Percentiles rank a stretch among this genome's conserved stretches.
Evolutionary conservation across 768 basidiomycete genomes (phyloP).

Genomic region (Rossbeevera mucosa): DNA sequence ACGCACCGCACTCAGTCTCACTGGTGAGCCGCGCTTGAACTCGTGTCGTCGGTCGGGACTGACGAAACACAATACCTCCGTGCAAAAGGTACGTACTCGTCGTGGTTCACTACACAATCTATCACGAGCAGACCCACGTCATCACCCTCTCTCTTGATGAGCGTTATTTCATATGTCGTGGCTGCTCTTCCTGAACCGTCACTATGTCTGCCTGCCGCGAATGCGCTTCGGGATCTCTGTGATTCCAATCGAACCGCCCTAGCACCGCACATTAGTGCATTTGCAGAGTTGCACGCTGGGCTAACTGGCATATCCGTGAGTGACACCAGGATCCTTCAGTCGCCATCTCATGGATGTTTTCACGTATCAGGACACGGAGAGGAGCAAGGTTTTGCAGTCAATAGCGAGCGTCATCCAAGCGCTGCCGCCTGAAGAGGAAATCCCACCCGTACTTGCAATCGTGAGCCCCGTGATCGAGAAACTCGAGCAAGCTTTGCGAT

Average conservation of each 20-base stretch:
- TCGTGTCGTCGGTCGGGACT: background rate
- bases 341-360: background rate
- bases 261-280: constrained; percentile 78
- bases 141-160: constrained; percentile 51
- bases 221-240: constrained; percentile 79
- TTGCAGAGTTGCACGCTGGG: constrained; percentile 78
- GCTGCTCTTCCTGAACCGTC: constrained; percentile 61
- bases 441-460: constrained; percentile 76
- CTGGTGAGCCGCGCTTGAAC: constrained; percentile 50
- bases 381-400: constrained; percentile 85
- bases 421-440: constrained; percentile 70
- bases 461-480: constrained; percentile 70
- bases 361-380: constrained; percentile 69
- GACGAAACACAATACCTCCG: background rate
- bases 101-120: constrained; percentile 67
- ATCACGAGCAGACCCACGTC: constrained; percentile 24
- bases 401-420: constrained; percentile 94
- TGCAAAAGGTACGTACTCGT: constrained; percentile 60
- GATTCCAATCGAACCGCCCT: constrained; percentile 85
- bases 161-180: constrained; percentile 64
- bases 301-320: constrained; percentile 70
- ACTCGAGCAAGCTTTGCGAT: constrained; percentile 57
- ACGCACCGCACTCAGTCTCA: constrained; percentile 66
- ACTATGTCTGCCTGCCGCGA: constrained; percentile 70
- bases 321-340: background rate